These are phyloP conservation scores for Aspergillus arachidicola DNA, from an alignment of 2,329 filamentous ascomycete genomes.

Conservation along the genomic window DNA sequence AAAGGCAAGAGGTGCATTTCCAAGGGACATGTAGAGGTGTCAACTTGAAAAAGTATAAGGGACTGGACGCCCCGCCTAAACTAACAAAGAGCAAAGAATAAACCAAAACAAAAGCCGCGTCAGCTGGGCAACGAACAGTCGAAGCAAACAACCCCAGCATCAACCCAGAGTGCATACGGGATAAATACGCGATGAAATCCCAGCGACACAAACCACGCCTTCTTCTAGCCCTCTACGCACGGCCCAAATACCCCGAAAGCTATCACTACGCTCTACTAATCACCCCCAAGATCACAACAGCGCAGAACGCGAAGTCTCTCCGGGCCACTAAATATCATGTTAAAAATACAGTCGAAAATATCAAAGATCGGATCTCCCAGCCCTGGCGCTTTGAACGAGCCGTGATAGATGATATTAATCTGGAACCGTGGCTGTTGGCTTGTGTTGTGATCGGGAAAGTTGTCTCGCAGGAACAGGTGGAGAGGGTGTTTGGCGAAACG, in stretches of 20 bases:
- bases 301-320: background rate
- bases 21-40: too few species aligned
- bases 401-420: background rate
- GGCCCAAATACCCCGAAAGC: background rate
- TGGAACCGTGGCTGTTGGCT: background rate
- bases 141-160: too few species aligned
- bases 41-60: too few species aligned
- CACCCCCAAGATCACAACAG: background rate
- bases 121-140: too few species aligned
- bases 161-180: background rate
- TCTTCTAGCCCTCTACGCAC: background rate
- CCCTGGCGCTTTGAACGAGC: background rate
- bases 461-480: background rate
- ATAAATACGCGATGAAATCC: background rate
- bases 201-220: background rate
- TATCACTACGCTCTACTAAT: constrained; percentile 1
- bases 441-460: background rate
- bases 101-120: too few species aligned
- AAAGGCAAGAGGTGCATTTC: too few species aligned
- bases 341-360: background rate
- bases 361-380: background rate
- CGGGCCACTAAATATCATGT: background rate
- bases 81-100: too few species aligned
- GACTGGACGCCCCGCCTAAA: too few species aligned
- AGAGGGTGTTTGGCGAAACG: background rate